Evolutionary conservation across 345 rosid genomes (phyloP), one percentile per base, ranked within the genome.

Genomic region (Nephelium lappaceum): DNA sequence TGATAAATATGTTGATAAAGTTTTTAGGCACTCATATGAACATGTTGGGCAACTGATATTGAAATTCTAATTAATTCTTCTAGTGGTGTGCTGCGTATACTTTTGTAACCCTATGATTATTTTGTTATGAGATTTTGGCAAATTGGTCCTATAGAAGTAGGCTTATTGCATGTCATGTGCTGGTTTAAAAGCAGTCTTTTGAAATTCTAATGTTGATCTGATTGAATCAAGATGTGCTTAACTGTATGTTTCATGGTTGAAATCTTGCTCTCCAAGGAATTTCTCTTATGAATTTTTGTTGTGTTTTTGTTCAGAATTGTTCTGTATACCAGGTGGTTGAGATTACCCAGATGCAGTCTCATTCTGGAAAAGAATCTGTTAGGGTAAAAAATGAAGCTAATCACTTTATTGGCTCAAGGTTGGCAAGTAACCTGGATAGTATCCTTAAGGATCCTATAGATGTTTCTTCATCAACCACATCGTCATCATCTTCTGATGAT

Each of bases 321-420:
- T 58, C 24, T 65, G n/a, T n/a, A 68, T 66, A 47, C 45, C 76
- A 73, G 83, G 73, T 65, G 71, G 75, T 77, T 36, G n/a, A 45
- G 67, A 36, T 78, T 67, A 80, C 77, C 82, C 81, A 82, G 89
- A 91, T 86, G 88, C 87, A 77, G 82, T 73, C 88, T 15, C 74
- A 64, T 69, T 63, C 86, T 25, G 83, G 75, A 55, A 86, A 86
- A 69, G 78, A 84, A 63, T 53, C 79, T 36, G 53, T 73, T 43
- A 72, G 10, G 80, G 73, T 89, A 68, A 80, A 85, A 81, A 85
- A 84, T 73, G 84, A 89, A 77, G 76, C 57, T 78, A 86, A 84
- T 74, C 84, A 79, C 41, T 68, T 72, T 12, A 45, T 72, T 21
- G 71, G 70, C 74, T 83, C 89, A 41, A 75, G 58, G 71, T 83